Base-by-base conservation (phyloP, 345 rosid species). In the Mercurialis annua region DNA sequence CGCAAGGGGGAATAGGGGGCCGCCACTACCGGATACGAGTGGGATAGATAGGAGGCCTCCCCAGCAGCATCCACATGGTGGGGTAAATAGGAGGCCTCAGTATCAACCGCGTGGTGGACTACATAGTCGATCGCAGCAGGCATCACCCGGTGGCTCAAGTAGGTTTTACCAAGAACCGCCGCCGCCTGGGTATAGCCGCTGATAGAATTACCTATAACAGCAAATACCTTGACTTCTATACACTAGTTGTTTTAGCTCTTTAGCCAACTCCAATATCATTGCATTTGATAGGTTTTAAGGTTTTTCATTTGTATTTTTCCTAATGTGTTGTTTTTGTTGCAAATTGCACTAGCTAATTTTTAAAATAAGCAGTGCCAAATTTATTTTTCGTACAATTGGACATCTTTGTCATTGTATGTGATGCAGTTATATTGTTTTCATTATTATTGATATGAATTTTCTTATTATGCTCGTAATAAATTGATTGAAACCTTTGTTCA, bases 1-100 rank as follows among this genome's bases (percentile, higher is more conserved):
- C 65, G 11, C 80, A 21, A 77, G 78, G 59, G 50, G 61, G 7
- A 61, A 69, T 58, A 64, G 54, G n/a, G 21, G 64, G 66, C 73
- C 73, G 0, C 70, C 72, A 17, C 71, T 64, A 7, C 64, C 57
- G 33, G 80, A 77, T 20, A 62, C 34, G 2, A 15, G 58, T 53
- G 44, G 26, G 29, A 24, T 24, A 8, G 34, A 59, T 21, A 2
- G 44, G 15, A 23, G 78, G 11, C 65, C 40, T 7, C 51, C 1
- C 3, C 72, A 30, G 54, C 52, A 21, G 60, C 42, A 66, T 12
- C n/a, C 66, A 20, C 68, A 55, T 23, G 52, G 64, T 27, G 73
- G 64, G 50, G 49, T 42, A 36, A 55, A 49, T 48, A 64, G 68
- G 48, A 47, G 73, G 48, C 38, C 64, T 9, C 47, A 44, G 26